Evolutionary conservation across 2,329 filamentous ascomycete species (phyloP).

Genomic region (Cercospora zeae-maydis): DNA sequence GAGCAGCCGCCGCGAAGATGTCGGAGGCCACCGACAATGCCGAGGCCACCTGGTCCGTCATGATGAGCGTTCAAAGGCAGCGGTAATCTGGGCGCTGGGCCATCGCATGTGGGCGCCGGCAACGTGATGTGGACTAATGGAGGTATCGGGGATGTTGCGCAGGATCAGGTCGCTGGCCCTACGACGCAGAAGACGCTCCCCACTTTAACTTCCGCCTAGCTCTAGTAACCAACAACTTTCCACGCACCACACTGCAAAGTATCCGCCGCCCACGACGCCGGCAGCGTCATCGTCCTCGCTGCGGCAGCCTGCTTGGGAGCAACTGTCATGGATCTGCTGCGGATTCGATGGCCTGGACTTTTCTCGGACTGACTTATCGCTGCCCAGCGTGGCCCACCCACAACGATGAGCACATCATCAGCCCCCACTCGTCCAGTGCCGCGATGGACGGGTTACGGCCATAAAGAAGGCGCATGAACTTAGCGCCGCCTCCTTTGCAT

Average conservation of each 20-base stretch:
- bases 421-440: background rate
- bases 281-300: background rate
- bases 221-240: too few species aligned
- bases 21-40: constrained; percentile 69
- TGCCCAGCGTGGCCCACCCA: background rate
- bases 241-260: background rate
- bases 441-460: background rate
- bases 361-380: background rate
- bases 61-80: background rate
- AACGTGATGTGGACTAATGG: background rate
- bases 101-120: background rate
- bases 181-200: background rate
- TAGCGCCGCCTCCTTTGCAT: background rate
- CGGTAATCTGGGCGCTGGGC: background rate
- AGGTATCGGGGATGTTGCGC: background rate
- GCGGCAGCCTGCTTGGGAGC: background rate
- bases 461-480: background rate
- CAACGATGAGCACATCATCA: background rate
- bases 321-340: background rate
- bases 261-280: background rate
- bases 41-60: background rate
- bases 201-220: background rate
- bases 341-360: background rate
- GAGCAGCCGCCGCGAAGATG: constrained; percentile 69
- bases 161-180: background rate